Evolutionary conservation across 164 flowering plant genomes (phyloP), one percentile per base, ranked within the genome.

Genomic region (Nymphaea colorata): DNA sequence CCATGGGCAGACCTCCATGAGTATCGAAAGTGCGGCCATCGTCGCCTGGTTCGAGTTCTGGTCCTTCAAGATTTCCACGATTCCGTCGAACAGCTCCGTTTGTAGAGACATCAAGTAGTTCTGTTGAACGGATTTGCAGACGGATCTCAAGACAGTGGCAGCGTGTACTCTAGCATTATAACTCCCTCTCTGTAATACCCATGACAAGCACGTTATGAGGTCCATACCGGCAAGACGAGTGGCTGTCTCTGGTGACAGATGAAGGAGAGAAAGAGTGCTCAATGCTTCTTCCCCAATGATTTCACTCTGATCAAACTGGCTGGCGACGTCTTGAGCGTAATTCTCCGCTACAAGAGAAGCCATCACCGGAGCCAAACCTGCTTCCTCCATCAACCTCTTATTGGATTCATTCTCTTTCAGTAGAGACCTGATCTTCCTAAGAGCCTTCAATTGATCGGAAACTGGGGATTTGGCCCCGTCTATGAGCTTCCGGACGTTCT

Each of bases 401-500:
- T 83, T 84, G 61, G 78, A 69, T 3, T 83, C 83, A 17, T 59
- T 74, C 72, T 81, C 86, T 0, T 62, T 42, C 2, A 80, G 82
- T 1, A 82, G 68, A 4, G n/a, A 0, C 42, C 68, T 82, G 12
- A 87, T 36, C 16, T 70, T 66, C 41, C 41, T 68, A n/a, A 87
- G 44, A 0, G 81, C 41, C 4, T 68, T 57, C 2, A 65, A 62
- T 6, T 70, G 77, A 25, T 25, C 36, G 36, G 36, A 62, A 68
- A 57, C 5, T 73, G 17, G 5, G 80, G 85, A 3, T 5, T 43
- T 18, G 4, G 81, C 76, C 59, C 76, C 78, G 43, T 68, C 71
- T 45, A 84, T 6, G 67, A 84, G 79, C 59, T 79, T 74, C 0
- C 70, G 18, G 60, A 84, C 65, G 3, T 77, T 77, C 6, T 61